Conservation (phyloP, 192 early-diverging fungal genomes). For the Dimargaris xerosporica region DNA sequence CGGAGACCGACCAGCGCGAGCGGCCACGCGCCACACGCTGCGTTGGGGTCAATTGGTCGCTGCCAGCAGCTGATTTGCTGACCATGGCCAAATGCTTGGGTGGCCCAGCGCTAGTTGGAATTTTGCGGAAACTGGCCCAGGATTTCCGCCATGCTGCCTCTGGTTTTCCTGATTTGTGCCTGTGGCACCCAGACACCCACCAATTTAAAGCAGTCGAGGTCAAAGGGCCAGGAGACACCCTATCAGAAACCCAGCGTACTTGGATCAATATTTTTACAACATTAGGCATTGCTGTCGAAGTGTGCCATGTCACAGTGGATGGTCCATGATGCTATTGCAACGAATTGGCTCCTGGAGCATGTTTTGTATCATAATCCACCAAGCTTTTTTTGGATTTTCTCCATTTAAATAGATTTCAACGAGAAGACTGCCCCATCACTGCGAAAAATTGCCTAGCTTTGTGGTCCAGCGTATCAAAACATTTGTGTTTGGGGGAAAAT, state of each 20-base stretch:
- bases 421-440: too few relatives aligned
- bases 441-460: too few relatives aligned
- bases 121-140: constrained; percentile 40
- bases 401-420: too few relatives aligned
- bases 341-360: too few relatives aligned
- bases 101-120: constrained; percentile 30
- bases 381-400: too few relatives aligned
- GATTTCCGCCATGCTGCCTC: constrained; percentile 45
- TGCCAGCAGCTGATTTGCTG: constrained; percentile 22
- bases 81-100: constrained; percentile 44
- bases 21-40: constrained; percentile 24
- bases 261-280: not conserved
- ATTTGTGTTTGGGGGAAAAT: too few relatives aligned
- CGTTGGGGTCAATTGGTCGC: constrained; percentile 34
- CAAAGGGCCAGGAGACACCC: constrained; percentile 51
- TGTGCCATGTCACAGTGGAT: not conserved
- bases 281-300: not conserved
- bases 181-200: constrained; percentile 42
- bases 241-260: constrained; percentile 40
- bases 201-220: constrained; percentile 28
- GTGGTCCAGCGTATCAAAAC: too few relatives aligned
- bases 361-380: too few relatives aligned
- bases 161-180: constrained; percentile 54
- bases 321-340: too few relatives aligned
- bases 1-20: constrained; percentile 23